Evolutionary conservation across 345 rosid species (phyloP).

Genomic region (Gossypium herbaceum): DNA sequence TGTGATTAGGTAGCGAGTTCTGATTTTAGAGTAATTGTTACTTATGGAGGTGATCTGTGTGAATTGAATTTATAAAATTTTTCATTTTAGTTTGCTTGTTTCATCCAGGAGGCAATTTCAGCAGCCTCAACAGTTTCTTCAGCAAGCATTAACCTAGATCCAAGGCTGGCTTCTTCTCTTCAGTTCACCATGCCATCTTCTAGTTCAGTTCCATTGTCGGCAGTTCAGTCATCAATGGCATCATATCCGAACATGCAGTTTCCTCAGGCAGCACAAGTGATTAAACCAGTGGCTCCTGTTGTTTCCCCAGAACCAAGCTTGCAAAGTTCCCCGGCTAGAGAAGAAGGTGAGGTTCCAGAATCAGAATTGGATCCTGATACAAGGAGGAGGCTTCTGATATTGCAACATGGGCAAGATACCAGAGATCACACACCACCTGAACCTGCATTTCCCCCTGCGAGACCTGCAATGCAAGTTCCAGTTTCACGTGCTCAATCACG

Average conservation of each 20-base stretch:
- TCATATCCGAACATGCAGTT: constrained; percentile 56
- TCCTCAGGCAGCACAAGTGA: constrained; percentile 44
- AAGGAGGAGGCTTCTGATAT: constrained; percentile 92
- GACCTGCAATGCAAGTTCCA: constrained; percentile 59
- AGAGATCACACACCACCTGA: constrained; percentile 69
- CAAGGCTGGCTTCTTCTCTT: constrained; percentile 54
- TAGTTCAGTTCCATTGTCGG: constrained; percentile 40
- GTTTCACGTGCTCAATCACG: constrained; percentile 58
- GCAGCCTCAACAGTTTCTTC: constrained; percentile 54
- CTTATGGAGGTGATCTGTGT: neutral
- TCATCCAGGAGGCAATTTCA: constrained; percentile 69
- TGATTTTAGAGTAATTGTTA: neutral
- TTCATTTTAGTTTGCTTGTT: constrained; percentile 12
- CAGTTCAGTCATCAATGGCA: constrained; percentile 43
- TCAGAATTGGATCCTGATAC: constrained; percentile 98
- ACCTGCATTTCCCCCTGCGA: constrained; percentile 57
- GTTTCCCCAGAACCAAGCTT: constrained; percentile 57
- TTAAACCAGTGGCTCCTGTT: constrained; percentile 58
- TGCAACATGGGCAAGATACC: constrained; percentile 94
- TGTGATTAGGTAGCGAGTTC: neutral
- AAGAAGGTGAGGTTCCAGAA: constrained; percentile 99
- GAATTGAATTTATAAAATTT: neutral
- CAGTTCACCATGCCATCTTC: constrained; percentile 61
- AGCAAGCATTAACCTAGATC: constrained; percentile 51
- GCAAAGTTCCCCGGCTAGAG: constrained; percentile 93